phyloP scores from a whole-genome alignment of 306 rosid genomes.

The Inga laurina region DNA sequence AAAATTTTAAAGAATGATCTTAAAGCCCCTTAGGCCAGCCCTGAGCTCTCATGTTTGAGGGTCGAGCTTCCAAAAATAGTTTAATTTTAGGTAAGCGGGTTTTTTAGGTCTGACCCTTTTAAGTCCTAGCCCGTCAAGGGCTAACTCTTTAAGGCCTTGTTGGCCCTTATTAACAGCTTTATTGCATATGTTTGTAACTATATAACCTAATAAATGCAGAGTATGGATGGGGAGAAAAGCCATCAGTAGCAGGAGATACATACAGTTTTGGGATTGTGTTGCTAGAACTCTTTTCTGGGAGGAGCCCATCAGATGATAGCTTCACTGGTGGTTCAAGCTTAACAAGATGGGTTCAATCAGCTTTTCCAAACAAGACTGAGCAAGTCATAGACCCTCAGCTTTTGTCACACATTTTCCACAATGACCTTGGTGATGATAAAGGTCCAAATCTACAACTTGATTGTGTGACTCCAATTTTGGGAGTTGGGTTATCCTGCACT shows the following conservation, averaged over 20 bases:
- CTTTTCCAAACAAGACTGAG: constrained; percentile 34
- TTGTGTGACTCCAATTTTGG: constrained; percentile 47
- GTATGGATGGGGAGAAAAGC: constrained; percentile 64
- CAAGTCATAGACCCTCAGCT: constrained; percentile 53
- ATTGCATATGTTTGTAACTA: neutral
- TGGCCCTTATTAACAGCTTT: too few relatives aligned
- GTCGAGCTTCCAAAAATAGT: too few relatives aligned
- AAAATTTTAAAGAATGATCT: too few relatives aligned
- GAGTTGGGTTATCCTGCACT: constrained; percentile 58
- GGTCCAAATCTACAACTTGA: constrained; percentile 30
- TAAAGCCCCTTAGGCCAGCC: too few relatives aligned
- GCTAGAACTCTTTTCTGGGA: constrained; percentile 63
- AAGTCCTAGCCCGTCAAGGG: fast-evolving
- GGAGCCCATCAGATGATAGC: constrained; percentile 56
- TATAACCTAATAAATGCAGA: constrained; percentile 42
- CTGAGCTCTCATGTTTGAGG: too few relatives aligned
- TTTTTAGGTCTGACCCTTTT: too few relatives aligned
- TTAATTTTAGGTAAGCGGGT: too few relatives aligned
- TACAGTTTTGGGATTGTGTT: constrained; percentile 74
- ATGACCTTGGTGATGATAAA: neutral
- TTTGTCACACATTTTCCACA: constrained; percentile 21
- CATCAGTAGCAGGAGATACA: constrained; percentile 70
- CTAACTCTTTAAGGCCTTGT: too few relatives aligned
- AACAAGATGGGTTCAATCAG: constrained; percentile 56
- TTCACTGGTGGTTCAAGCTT: constrained; percentile 54